Conservation (phyloP, 176 grass and related monocot species). For the Oropetium thomaeum region DNA sequence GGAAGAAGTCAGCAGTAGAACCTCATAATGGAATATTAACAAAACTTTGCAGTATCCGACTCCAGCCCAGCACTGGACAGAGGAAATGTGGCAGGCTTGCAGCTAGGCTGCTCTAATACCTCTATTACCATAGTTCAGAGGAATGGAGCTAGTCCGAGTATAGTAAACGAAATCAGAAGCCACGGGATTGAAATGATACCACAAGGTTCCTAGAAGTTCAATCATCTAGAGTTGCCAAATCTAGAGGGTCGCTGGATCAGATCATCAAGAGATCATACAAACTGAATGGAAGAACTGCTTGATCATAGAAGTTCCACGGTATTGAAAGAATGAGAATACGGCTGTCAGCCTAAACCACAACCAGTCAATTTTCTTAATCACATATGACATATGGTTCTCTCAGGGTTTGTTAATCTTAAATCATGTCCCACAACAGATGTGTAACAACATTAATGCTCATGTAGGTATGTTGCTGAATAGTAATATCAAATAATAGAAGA, state of each 20-base stretch:
- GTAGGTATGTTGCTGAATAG: not conserved
- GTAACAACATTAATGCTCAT: not conserved
- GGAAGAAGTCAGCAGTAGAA: constrained; percentile 30
- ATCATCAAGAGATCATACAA: not conserved
- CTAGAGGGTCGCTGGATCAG: not conserved
- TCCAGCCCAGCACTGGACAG: constrained; percentile 32
- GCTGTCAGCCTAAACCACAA: not conserved
- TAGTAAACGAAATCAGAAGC: not conserved
- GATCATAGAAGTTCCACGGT: not conserved
- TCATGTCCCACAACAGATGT: not conserved
- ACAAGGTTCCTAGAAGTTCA: not conserved
- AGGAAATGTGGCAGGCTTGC: not conserved
- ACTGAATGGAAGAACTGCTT: not conserved
- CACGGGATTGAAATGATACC: not conserved
- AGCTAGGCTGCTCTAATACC: not conserved
- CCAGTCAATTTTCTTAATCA: not conserved
- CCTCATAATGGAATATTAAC: constrained; percentile 8
- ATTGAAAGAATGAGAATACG: not conserved
- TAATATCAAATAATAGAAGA: not conserved
- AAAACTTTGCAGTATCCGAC: constrained; percentile 29
- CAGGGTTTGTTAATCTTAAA: not conserved
- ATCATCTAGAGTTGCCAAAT: not conserved
- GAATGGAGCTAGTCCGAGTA: not conserved
- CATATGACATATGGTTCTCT: not conserved
- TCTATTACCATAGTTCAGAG: not conserved